Conservation (phyloP, 164 flowering plant genomes). For the Dillenia turbinata region DNA sequence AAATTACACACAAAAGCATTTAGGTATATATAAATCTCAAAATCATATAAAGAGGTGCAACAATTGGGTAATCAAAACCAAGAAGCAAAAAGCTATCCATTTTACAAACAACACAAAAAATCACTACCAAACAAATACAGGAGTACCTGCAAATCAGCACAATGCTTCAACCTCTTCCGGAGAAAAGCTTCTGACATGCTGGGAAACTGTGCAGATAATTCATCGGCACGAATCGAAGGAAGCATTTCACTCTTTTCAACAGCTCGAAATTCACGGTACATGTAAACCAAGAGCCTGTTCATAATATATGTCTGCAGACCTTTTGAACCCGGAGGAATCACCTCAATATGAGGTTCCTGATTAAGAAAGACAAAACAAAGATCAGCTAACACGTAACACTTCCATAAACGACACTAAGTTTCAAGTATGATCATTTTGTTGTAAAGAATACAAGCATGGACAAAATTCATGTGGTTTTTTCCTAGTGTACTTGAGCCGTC, state of each 20-base stretch:
- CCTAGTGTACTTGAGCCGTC: no score
- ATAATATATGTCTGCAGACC: constrained; percentile 60
- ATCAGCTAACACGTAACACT: background rate
- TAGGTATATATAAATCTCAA: background rate
- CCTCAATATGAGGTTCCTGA: constrained; percentile 97
- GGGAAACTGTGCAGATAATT: constrained; percentile 68
- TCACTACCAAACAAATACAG: constrained; percentile 5
- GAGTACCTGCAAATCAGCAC: constrained; percentile 79
- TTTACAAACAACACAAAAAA: background rate
- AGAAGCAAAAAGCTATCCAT: background rate
- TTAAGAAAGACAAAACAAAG: constrained; percentile 7
- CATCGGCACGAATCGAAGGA: constrained; percentile 73
- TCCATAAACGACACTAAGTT: no score
- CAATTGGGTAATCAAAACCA: background rate
- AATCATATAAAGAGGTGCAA: background rate
- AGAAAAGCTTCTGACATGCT: constrained; percentile 65
- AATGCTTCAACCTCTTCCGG: constrained; percentile 78
- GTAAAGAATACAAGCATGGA: no score
- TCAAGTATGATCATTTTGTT: no score
- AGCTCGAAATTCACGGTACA: constrained; percentile 78
- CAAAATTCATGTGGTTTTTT: no score
- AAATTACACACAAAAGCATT: background rate
- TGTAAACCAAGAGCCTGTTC: constrained; percentile 70
- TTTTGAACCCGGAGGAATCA: constrained; percentile 82
- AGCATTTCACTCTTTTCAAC: constrained; percentile 58